Percentiles rank a stretch among this genome's conserved stretches.
Evolutionary conservation across 306 rosid genomes (phyloP).

Genomic region (Quercus berberidifolia): DNA sequence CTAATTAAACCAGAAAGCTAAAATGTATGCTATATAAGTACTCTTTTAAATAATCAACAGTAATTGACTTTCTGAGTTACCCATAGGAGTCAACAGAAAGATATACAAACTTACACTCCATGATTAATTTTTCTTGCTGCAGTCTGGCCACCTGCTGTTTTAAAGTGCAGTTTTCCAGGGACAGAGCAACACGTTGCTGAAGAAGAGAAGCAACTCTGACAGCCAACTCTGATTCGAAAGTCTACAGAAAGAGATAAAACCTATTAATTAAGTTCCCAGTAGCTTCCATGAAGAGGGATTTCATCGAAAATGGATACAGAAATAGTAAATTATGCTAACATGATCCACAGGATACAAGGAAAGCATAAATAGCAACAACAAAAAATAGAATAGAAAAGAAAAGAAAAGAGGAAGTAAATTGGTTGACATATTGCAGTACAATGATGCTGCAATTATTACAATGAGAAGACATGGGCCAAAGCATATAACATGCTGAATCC

Average conservation of each 20-base stretch:
- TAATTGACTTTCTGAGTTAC: background rate
- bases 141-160: slow-evolving; percentile 40
- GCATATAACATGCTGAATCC: background rate
- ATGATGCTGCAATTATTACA: background rate
- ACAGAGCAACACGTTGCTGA: slow-evolving; percentile 40
- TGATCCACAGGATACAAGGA: background rate
- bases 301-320: background rate
- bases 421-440: background rate
- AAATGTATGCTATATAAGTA: background rate
- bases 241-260: slow-evolving; percentile 24
- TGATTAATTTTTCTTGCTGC: slow-evolving; percentile 26
- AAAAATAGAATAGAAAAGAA: background rate
- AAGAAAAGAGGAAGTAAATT: background rate
- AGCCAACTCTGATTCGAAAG: slow-evolving; percentile 34
- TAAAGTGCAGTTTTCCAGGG: slow-evolving; percentile 38
- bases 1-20: background rate
- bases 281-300: slow-evolving; percentile 2
- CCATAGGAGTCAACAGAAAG: background rate
- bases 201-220: slow-evolving; percentile 38
- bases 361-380: background rate
- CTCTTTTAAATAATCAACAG: background rate
- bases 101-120: slow-evolving; percentile 30
- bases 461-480: background rate
- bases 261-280: background rate
- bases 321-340: background rate